Evolutionary conservation across 371 early-diverging fungal species (phyloP).

Genomic region (Amoeboaphelidium occidentale): DNA sequence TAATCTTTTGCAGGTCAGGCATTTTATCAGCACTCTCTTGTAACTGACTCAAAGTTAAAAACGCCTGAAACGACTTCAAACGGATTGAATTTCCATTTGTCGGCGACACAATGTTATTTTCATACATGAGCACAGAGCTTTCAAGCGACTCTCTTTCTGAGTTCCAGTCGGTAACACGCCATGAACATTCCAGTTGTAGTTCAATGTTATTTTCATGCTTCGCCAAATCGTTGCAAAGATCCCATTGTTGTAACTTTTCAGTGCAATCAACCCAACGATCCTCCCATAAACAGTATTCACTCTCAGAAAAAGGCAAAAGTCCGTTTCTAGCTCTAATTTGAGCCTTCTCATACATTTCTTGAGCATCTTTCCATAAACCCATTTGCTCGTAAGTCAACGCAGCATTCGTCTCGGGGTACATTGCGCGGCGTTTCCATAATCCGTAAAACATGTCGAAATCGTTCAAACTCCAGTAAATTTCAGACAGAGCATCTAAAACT

Average conservation of each 20-base stretch:
- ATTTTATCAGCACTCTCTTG: conserved; percentile 14
- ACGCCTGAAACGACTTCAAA: conserved; percentile 54
- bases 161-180: conserved; percentile 76
- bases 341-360: conserved; percentile 73
- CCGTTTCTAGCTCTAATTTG: conserved; percentile 76
- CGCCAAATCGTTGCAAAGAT: conserved; percentile 73
- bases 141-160: conserved; percentile 44
- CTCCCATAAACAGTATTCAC: conserved; percentile 93
- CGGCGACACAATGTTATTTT: conserved; percentile 36
- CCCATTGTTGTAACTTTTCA: conserved; percentile 94
- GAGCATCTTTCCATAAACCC: conserved; percentile 82
- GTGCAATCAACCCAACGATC: conserved; percentile 85
- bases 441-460: conserved; percentile 85
- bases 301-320: conserved; percentile 69
- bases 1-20: not conserved
- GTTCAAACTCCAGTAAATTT: conserved; percentile 42
- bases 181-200: conserved; percentile 60
- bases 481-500: too few relatives aligned
- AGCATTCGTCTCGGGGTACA: conserved; percentile 83
- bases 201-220: conserved; percentile 64
- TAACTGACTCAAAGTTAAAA: conserved; percentile 38
- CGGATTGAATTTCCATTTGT: too few relatives aligned
- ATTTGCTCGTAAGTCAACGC: conserved; percentile 85
- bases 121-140: conserved; percentile 25
- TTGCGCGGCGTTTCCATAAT: conserved; percentile 69